These are phyloP conservation scores for Globisporangium megalacanthum DNA, from an alignment of 352 stramenopile genomes.

Conservation along the genomic window DNA sequence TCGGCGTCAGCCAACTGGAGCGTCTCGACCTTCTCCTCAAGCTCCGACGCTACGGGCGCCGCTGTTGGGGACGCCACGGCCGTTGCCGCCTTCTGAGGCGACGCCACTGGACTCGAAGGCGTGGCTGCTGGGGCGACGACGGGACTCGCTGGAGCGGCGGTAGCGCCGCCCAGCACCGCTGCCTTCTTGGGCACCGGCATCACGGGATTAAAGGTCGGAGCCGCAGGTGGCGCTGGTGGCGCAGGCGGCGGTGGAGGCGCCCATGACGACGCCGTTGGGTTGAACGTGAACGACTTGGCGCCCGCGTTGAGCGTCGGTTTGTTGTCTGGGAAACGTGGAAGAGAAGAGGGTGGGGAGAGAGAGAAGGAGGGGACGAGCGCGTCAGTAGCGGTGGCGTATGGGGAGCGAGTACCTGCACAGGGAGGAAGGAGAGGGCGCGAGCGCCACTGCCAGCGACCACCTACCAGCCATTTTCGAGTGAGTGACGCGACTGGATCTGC, in stretches of 20 bases:
- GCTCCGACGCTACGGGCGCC: constrained; percentile 4
- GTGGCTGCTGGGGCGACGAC: constrained; percentile 8
- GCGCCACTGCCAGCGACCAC: background rate
- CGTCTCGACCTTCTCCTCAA: constrained; percentile 21
- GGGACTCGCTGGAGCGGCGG: constrained; percentile 15
- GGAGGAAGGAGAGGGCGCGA: background rate
- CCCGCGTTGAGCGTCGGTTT: constrained; percentile 48
- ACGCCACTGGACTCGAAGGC: constrained; percentile 13
- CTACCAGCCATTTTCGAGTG: constrained; percentile 2
- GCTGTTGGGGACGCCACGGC: constrained; percentile 20
- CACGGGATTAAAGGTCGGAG: constrained; percentile 44
- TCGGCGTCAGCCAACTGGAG: constrained; percentile 10
- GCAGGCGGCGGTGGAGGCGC: constrained; percentile 45
- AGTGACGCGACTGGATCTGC: background rate
- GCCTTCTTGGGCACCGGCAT: constrained; percentile 78
- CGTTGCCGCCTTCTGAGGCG: constrained; percentile 16
- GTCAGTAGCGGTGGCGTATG: no score
- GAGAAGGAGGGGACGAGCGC: background rate
- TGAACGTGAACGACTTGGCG: constrained; percentile 78
- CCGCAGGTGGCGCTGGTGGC: constrained; percentile 26
- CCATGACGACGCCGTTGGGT: constrained; percentile 58
- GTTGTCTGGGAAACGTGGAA: constrained; percentile 31
- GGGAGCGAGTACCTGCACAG: background rate
- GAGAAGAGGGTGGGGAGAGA: background rate
- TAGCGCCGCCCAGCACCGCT: constrained; percentile 16